Conservation (phyloP, 768 basidiomycete genomes). For the Tricholoma furcatifolium region DNA sequence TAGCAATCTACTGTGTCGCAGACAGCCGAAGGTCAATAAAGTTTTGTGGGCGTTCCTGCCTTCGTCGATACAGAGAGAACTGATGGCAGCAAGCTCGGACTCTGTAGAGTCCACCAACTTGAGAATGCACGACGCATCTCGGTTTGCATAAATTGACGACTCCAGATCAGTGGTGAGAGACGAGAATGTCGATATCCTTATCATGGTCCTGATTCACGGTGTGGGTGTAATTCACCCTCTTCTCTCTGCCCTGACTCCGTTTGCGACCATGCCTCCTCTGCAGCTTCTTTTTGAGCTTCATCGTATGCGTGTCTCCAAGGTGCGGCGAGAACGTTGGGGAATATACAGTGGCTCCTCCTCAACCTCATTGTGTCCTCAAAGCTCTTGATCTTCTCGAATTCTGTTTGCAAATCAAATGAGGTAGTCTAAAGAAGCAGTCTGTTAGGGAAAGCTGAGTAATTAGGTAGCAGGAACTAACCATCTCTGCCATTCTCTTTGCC, state of each 20-base stretch:
- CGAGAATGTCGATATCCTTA: too few relatives aligned
- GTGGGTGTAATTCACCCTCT: slow-evolving; percentile 35
- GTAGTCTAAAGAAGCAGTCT: slow-evolving; percentile 32
- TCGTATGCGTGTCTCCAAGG: slow-evolving; percentile 57
- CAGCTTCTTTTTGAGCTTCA: slow-evolving; percentile 23
- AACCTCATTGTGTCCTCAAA: slow-evolving; percentile 60
- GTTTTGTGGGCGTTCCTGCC: too few relatives aligned
- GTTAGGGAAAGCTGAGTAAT: slow-evolving; percentile 1
- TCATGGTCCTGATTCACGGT: not conserved
- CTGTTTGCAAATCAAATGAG: slow-evolving; percentile 56
- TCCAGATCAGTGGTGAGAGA: too few relatives aligned
- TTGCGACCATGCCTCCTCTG: slow-evolving; percentile 29
- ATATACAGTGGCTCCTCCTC: slow-evolving; percentile 33
- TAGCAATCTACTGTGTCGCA: too few relatives aligned
- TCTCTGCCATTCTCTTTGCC: slow-evolving; percentile 52
- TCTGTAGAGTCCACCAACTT: too few relatives aligned
- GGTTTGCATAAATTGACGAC: too few relatives aligned
- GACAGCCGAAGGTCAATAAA: too few relatives aligned
- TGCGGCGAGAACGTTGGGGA: slow-evolving; percentile 58
- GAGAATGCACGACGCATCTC: too few relatives aligned
- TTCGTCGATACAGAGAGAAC: too few relatives aligned
- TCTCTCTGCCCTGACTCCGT: slow-evolving; percentile 32
- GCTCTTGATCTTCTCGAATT: slow-evolving; percentile 57
- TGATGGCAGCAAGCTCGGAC: too few relatives aligned
- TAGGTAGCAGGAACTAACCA: slow-evolving; percentile 36